These are phyloP conservation scores for Mycena belliarum DNA, from an alignment of 768 basidiomycete genomes.

Conservation along the genomic window DNA sequence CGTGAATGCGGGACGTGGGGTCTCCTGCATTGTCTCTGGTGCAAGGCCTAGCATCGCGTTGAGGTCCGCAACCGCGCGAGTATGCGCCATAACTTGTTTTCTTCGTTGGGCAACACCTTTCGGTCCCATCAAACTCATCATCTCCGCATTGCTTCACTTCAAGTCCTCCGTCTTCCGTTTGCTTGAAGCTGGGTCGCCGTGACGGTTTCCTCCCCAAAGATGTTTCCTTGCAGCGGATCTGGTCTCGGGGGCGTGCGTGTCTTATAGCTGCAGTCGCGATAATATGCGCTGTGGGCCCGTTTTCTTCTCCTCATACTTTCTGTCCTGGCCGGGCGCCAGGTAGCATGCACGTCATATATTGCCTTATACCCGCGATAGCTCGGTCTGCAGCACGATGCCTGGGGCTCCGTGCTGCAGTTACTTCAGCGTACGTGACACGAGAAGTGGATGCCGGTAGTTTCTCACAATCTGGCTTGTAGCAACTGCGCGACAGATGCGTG, in stretches of 20 bases:
- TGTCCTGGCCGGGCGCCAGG: constrained; percentile 9
- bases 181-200: background rate
- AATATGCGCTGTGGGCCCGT: background rate
- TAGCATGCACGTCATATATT: background rate
- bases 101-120: too few species aligned
- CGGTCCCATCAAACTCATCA: background rate
- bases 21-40: too few species aligned
- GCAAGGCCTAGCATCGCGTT: too few species aligned
- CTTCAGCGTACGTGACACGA: background rate
- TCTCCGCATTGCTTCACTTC: background rate
- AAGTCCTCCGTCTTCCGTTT: background rate
- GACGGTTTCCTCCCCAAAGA: background rate
- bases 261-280: background rate
- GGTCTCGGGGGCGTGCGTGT: background rate
- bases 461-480: background rate
- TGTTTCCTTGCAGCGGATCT: background rate
- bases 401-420: background rate
- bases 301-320: background rate
- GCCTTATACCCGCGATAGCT: background rate
- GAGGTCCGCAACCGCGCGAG: background rate
- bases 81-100: too few species aligned
- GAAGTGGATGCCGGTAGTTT: background rate
- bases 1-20: too few species aligned
- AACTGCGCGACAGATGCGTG: background rate
- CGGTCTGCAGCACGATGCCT: background rate